Percentiles rank a stretch among this genome's conserved stretches.
Evolutionary conservation across 2,329 filamentous ascomycete species (phyloP).

Genomic region (Pseudocercospora crystallina): DNA sequence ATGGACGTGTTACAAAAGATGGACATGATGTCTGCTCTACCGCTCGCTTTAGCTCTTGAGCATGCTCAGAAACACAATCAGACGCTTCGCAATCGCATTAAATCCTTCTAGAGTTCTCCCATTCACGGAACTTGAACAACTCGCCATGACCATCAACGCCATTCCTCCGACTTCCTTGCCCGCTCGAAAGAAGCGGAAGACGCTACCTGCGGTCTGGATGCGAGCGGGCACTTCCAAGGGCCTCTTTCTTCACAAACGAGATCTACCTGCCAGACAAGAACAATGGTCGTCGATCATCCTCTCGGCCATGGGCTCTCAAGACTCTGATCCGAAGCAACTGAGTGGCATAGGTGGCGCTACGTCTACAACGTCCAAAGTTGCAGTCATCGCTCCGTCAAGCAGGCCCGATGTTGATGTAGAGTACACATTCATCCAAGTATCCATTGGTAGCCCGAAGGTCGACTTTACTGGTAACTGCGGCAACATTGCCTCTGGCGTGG

Average conservation of each 20-base stretch:
- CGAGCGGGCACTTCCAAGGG: slow-evolving; percentile 43
- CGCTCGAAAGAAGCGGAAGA: slow-evolving; percentile 4
- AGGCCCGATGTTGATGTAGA: slow-evolving; percentile 24
- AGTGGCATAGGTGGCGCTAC: slow-evolving; percentile 29
- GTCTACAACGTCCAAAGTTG: slow-evolving; percentile 28
- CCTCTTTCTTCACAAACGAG: slow-evolving; percentile 39
- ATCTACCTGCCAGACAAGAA: slow-evolving; percentile 30
- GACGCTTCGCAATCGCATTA: no score
- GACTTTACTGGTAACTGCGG: slow-evolving; percentile 29
- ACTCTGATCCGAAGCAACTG: slow-evolving; percentile 26
- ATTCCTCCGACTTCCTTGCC: neutral
- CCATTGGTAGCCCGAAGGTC: slow-evolving; percentile 20
- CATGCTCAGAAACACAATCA: no score
- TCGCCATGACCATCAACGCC: slow-evolving; percentile 10
- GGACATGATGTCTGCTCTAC: no score
- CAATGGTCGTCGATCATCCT: slow-evolving; percentile 35
- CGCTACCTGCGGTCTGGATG: slow-evolving; percentile 40
- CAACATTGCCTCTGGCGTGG: slow-evolving; percentile 27
- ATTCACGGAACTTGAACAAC: neutral
- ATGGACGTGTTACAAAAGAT: no score
- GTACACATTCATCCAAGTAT: slow-evolving; percentile 27
- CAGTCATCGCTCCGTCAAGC: slow-evolving; percentile 21
- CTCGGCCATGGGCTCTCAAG: slow-evolving; percentile 36
- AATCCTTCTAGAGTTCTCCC: no score
- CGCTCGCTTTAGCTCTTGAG: no score